Base-by-base conservation (phyloP, 306 rosid genomes). In the Ormosia emarginata region DNA sequence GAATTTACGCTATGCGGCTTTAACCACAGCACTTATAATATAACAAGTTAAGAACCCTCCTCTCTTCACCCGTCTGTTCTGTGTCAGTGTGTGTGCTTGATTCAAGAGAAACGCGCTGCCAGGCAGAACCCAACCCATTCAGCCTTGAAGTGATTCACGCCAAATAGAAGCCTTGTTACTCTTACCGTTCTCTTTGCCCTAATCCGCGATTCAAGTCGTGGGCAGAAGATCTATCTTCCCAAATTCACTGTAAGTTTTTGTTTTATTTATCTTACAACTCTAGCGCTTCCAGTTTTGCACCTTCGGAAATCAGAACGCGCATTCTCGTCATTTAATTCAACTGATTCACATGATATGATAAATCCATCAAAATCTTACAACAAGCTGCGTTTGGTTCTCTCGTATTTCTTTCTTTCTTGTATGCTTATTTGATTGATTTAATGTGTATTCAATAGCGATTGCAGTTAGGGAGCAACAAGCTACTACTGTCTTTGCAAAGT, bases 401-500 rank as follows among this genome's bases (percentile, higher is more conserved):
- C 24, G 12, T 47, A 15, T 13, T 47, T 4, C 13, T 12, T 4
- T 47, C 55, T 50, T 6, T 50, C 0, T 1, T 50, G n/a, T 50
- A 14, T 13, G 46, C 33, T 57, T 40, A 3, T 57, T 47, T 3
- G 41, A 36, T 75, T 6, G 53, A 67, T 78, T 79, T 79, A 65
- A 41, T 82, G 44, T 63, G 65, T 73, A 33, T 73, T 78, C 52
- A 53, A 15, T 3, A 12, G 2, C 3, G 47, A 56, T 75, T 78
- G 71, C 85, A 80, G 86, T 36, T 77, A 10, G 58, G 71, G 52
- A 46, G 62, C 62, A 57, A 14, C 71, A 75, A 65, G 68, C 30
- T 36, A 10, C 13, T 67, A 53, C 52, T 56, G 61, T 52, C 3
- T 83, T 80, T 72, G 74, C 17, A 61, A 65, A 50, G 71, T 50